Percentiles rank a stretch among this genome's conserved stretches.
These are phyloP conservation scores for Cyclanthera cordifolia DNA, from an alignment of 306 rosid genomes.

Conservation along the genomic window DNA sequence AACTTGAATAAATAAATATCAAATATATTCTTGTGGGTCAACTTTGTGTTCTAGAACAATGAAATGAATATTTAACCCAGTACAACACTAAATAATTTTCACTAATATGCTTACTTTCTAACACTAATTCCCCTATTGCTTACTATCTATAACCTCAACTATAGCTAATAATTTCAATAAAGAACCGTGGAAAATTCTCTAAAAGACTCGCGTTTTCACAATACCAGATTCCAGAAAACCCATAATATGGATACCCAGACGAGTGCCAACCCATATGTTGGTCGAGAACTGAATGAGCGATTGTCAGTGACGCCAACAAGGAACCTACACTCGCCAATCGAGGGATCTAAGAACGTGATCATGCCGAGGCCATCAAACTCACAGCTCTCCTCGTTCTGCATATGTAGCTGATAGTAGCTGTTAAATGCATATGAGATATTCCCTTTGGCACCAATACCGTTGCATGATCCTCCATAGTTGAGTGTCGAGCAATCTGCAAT, in stretches of 20 bases:
- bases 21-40: background rate
- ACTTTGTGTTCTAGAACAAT: background rate
- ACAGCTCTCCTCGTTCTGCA: conserved; percentile 71
- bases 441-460: conserved; percentile 74
- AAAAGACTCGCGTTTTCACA: conserved; percentile 9
- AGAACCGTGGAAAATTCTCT: background rate
- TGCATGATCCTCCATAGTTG: conserved; percentile 84
- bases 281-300: conserved; percentile 34
- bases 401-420: conserved; percentile 82
- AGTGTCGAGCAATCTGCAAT: conserved; percentile 90
- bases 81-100: background rate
- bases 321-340: conserved; percentile 71
- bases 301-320: conserved; percentile 66
- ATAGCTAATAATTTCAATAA: background rate
- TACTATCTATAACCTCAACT: conserved; percentile 4
- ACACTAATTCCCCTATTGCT: conserved; percentile 5
- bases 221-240: conserved; percentile 24
- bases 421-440: conserved; percentile 88
- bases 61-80: conserved; percentile 6
- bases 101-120: conserved; percentile 5
- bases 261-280: conserved; percentile 19
- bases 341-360: conserved; percentile 76
- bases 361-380: conserved; percentile 79
- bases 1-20: conserved; percentile 8
- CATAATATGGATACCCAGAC: conserved; percentile 30